Base-by-base conservation (phyloP, 495 filamentous ascomycete species). In the Aspergillus nidulans region DNA sequence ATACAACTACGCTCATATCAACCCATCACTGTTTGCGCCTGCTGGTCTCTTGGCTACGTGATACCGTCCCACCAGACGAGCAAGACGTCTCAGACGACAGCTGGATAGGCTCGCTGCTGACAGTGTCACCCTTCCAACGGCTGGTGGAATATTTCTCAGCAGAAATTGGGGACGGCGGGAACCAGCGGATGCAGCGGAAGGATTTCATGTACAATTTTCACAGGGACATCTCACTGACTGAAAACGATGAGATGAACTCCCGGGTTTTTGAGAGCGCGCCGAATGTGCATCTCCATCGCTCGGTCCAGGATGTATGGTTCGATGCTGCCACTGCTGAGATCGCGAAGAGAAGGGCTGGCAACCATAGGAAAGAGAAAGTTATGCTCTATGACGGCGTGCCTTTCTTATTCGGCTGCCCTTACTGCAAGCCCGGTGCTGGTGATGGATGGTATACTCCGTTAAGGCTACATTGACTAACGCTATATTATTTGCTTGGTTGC, bases 191-290 rank as follows among this genome's bases (percentile, higher is more conserved):
- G 56, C 71, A 76, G 49, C 68, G 74, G 20, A 77, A 71, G 55
- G 70, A 73, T 21, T 77, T 77, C 55, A 77, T 77, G 74, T 59
- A 67, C 45, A 77, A 75, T 24, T 77, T 77, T 49, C 63, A 75
- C 44, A 61, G 64, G 18, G 74, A 77, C 46, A 71, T 69, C 55
- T 69, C 49, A 23, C 39, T 53, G 20, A 61, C 74, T 48, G 64
- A 66, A 55, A 70, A 67, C 49, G 72, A 76, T 44, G 70, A 71
- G 28, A 69, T 76, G 62, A 69, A 73, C 36, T 69, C 71, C 3
- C 53, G 67, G 43, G 62, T 77, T 12, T 77, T 72, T 59, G 67
- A 67, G 19, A 60, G 47, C 19, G 60, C 63, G 5, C 57, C 72
- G 3, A 61, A 65, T 23, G 64, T 61, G 26, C 69, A 71, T 48